These are phyloP conservation scores for Phlebiopsis gigantea DNA, from an alignment of 768 basidiomycete species.

Conservation along the genomic window DNA sequence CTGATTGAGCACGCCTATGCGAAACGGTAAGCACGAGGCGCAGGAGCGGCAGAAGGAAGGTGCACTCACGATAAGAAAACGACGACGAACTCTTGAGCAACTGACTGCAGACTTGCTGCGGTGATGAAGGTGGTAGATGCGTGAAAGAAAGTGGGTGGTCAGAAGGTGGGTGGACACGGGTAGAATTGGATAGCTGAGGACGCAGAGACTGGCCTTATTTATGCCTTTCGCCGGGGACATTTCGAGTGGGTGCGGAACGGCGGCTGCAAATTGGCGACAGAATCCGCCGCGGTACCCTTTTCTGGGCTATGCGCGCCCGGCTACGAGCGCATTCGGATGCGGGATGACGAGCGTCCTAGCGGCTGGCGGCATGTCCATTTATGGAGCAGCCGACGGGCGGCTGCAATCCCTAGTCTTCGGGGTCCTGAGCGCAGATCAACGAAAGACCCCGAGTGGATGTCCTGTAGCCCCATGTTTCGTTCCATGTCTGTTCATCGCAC, in stretches of 20 bases:
- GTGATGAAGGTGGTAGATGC: neutral
- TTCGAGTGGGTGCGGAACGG: neutral
- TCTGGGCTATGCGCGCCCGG: no score
- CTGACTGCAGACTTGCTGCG: neutral
- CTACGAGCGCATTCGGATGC: no score
- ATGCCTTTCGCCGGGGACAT: neutral
- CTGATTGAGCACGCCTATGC: neutral
- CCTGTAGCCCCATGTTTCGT: no score
- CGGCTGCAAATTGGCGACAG: no score
- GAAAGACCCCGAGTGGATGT: no score
- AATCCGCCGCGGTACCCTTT: no score
- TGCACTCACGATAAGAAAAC: conserved; percentile 2
- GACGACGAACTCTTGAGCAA: neutral
- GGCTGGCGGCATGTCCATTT: no score
- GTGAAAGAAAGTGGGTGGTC: neutral
- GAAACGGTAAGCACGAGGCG: conserved; percentile 1
- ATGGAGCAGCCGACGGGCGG: no score
- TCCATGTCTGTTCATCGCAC: no score
- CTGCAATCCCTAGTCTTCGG: no score
- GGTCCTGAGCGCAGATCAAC: no score
- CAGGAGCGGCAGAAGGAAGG: neutral
- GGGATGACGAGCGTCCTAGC: no score
- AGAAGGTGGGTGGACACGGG: neutral
- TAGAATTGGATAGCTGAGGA: neutral
- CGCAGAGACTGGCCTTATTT: neutral